Percentiles rank a stretch among this genome's conserved stretches.
Conservation (phyloP, 805 yeast species). For the Tetrapisispora taiwanensis region DNA sequence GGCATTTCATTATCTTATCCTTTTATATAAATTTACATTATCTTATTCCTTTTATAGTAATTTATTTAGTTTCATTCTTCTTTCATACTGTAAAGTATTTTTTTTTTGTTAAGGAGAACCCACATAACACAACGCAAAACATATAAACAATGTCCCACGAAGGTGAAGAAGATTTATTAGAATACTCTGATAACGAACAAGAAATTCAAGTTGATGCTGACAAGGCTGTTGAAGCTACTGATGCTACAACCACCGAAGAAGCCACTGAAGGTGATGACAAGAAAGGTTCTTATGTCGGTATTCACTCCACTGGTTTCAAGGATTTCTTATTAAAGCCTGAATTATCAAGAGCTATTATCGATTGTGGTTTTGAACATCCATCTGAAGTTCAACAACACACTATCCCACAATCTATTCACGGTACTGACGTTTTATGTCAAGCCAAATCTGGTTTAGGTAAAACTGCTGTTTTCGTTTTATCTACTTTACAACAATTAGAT, state of each 20-base stretch:
- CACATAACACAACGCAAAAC: too few relatives aligned
- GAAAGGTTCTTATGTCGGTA: constrained; percentile 96
- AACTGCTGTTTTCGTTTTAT: constrained; percentile 93
- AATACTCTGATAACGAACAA: constrained; percentile 97
- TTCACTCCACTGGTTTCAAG: constrained; percentile 97
- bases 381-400: constrained; percentile 98
- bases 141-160: constrained; percentile 64
- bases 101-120: background rate
- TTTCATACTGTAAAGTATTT: too few relatives aligned
- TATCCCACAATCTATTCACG: constrained; percentile 95
- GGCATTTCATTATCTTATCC: too few relatives aligned
- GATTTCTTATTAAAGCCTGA: constrained; percentile 96
- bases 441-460: constrained; percentile 99
- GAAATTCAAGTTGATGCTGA: constrained; percentile 56
- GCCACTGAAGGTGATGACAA: constrained; percentile 54
- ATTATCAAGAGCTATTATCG: constrained; percentile 92
- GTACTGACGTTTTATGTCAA: constrained; percentile 96
- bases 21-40: too few relatives aligned
- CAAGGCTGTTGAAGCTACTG: constrained; percentile 19
- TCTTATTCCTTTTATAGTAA: too few relatives aligned
- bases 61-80: too few relatives aligned
- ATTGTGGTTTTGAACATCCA: constrained; percentile 99
- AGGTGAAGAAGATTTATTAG: constrained; percentile 98
- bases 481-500: constrained; percentile 93
- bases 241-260: constrained; percentile 25